These are phyloP conservation scores for Collybia nuda DNA, from an alignment of 768 basidiomycete species.

Conservation along the genomic window DNA sequence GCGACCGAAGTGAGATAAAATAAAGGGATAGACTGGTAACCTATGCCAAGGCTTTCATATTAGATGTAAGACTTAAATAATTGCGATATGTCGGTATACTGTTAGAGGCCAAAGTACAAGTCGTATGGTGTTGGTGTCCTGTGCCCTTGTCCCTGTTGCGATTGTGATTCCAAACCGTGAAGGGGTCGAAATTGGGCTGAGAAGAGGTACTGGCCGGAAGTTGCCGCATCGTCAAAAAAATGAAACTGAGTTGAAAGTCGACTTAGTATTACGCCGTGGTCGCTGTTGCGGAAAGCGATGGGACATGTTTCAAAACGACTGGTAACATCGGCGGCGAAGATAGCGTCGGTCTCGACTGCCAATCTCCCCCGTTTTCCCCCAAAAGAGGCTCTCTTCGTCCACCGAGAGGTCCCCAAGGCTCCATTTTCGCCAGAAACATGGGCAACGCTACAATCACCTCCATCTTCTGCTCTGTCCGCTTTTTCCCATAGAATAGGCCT, in stretches of 20 bases:
- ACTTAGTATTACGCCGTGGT: too few species aligned
- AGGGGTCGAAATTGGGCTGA: too few species aligned
- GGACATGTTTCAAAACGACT: constrained; percentile 29
- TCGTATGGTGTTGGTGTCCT: too few species aligned
- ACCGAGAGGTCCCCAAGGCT: constrained; percentile 28
- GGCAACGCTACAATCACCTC: constrained; percentile 72
- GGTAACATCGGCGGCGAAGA: constrained; percentile 43
- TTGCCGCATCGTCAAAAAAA: not conserved
- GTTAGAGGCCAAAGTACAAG: too few species aligned
- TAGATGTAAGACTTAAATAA: too few species aligned
- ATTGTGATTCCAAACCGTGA: too few species aligned
- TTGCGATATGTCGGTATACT: too few species aligned
- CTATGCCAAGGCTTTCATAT: too few species aligned
- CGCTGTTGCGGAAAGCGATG: too few species aligned
- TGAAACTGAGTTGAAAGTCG: not conserved
- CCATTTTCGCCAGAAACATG: constrained; percentile 67
- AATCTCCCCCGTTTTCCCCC: constrained; percentile 62
- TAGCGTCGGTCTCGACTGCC: constrained; percentile 54
- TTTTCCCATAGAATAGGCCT: constrained; percentile 80
- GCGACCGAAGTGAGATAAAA: too few species aligned
- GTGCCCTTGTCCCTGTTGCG: too few species aligned
- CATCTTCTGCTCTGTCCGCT: constrained; percentile 68
- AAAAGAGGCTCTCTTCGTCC: constrained; percentile 43
- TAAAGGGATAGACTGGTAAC: too few species aligned
- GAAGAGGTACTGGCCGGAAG: not conserved